Base-by-base conservation (phyloP, 352 stramenopile species). In the Paralagenidium karlingii region DNA sequence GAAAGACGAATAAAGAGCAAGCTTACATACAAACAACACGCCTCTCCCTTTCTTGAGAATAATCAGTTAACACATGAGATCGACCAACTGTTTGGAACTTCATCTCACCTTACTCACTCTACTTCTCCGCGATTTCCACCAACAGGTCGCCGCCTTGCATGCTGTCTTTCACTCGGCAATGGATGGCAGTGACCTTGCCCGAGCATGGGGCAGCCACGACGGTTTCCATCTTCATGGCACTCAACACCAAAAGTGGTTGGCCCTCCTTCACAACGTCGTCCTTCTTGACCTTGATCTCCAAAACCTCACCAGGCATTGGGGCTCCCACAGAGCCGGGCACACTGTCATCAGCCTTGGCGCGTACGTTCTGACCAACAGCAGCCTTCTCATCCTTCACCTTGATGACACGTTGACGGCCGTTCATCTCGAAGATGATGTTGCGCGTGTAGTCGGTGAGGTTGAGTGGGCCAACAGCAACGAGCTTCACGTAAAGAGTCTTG, bases 161-260 rank as follows among this genome's bases (percentile, higher is more conserved):
- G 58, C 93, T 94, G 64, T 99, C 95, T 34, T 91, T 91, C 22
- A 95, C 87, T 24, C 74, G 79, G 2, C 96, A 88, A 43, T 81
- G 68, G 38, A 99, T 79, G 36, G 71, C 52, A 55, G 82, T 91
- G 21, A 99, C 71, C 43, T 82, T 78, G 45, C 95, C 95, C 29
- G 65, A 71, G 37, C 91, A 79, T 1, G 94, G 82, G 19, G 91
- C 82, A 30, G 82, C 60, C 24, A 98, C 88, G 21, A 95, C 82
- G 3, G 93, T 98, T 71, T 98, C 94, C 95, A 99, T 99, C 70
- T 99, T 99, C 92, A 98, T 98, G 41, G 95, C 95, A 24, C 73
- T 96, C 34, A 98, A 63, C 33, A 97, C 81, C 21, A 97, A 64
- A 25, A 99, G 73, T 22, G 88, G 78, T 47, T 94, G 63, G 31